These are phyloP conservation scores for Daldinia grandis DNA, from an alignment of 495 filamentous ascomycete genomes.

Conservation along the genomic window DNA sequence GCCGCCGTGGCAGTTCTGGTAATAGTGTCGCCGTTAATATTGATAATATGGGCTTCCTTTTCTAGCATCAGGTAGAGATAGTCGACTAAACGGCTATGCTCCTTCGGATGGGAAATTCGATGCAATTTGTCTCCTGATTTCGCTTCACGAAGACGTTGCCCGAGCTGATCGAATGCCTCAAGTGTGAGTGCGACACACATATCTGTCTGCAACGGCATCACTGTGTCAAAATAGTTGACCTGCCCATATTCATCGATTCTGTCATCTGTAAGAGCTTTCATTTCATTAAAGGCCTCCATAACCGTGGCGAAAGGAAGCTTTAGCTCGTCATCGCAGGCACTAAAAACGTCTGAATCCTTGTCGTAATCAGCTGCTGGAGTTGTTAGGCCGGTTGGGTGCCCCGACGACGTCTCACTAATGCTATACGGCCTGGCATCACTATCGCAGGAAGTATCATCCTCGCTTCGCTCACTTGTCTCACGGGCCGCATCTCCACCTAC, in stretches of 20 bases:
- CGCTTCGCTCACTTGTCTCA: constrained; percentile 25
- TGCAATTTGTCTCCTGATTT: constrained; percentile 47
- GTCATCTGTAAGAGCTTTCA: constrained; percentile 49
- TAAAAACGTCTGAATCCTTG: constrained; percentile 22
- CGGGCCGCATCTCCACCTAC: constrained; percentile 20
- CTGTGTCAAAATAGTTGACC: constrained; percentile 49
- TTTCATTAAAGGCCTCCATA: constrained; percentile 40
- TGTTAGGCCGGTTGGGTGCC: constrained; percentile 30
- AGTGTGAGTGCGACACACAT: constrained; percentile 53
- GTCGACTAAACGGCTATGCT: constrained; percentile 51
- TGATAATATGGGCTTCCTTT: constrained; percentile 52
- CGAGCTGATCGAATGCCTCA: constrained; percentile 58
- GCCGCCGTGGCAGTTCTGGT: constrained; percentile 51
- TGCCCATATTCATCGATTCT: constrained; percentile 52
- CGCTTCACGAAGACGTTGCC: constrained; percentile 44
- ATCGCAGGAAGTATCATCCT: constrained; percentile 28
- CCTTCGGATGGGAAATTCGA: constrained; percentile 48
- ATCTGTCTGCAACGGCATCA: constrained; percentile 44
- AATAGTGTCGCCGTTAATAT: constrained; percentile 47
- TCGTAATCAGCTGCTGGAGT: constrained; percentile 33
- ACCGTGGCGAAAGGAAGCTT: constrained; percentile 40
- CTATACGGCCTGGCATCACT: constrained; percentile 28
- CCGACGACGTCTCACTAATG: constrained; percentile 28
- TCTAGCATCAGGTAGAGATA: constrained; percentile 58
- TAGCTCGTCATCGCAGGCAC: constrained; percentile 29